Conservation (phyloP, 169 alveolate genomes). For the Cystoisospora suis region DNA sequence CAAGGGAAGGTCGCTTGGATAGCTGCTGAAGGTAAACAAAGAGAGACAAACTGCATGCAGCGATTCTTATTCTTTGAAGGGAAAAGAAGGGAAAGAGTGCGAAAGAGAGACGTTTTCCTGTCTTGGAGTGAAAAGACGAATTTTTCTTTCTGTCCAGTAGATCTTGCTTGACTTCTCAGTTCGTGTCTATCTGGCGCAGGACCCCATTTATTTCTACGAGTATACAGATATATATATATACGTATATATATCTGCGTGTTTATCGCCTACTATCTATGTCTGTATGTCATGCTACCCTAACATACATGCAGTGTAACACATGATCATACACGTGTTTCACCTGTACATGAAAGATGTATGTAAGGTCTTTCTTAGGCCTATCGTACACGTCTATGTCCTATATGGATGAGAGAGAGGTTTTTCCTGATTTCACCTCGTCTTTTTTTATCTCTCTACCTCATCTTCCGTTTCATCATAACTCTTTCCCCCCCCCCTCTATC, state of each 20-base stretch:
- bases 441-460: neutral
- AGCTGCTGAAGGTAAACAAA: constrained; percentile 93
- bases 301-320: too few relatives aligned
- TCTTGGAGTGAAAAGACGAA: too few relatives aligned
- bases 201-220: neutral
- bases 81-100: neutral
- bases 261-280: too few relatives aligned
- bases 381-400: too few relatives aligned
- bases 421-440: neutral
- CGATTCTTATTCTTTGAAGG: neutral
- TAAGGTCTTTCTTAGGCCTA: too few relatives aligned
- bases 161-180: too few relatives aligned
- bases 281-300: too few relatives aligned
- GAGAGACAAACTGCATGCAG: neutral
- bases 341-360: too few relatives aligned
- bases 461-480: neutral
- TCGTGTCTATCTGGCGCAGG: neutral
- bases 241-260: neutral
- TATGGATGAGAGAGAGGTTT: too few relatives aligned
- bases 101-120: neutral
- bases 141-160: too few relatives aligned
- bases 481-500: neutral
- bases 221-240: too few relatives aligned
- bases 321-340: too few relatives aligned
- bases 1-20: constrained; percentile 93